These are phyloP conservation scores for Rhexocercosporidium sp. DNA, from an alignment of 2,329 filamentous ascomycete species.

Conservation along the genomic window DNA sequence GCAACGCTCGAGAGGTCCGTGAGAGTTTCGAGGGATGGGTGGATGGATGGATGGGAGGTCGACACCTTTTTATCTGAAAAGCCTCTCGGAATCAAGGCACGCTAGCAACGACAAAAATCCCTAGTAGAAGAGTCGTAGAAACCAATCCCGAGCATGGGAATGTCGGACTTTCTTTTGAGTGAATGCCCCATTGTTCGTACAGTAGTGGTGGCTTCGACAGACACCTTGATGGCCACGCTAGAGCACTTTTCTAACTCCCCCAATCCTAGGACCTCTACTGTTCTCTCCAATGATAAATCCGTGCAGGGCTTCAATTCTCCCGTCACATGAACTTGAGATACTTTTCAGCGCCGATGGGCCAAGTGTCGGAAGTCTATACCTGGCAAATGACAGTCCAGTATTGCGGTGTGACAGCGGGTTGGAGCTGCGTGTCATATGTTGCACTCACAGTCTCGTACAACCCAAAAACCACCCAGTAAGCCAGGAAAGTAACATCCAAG, in stretches of 20 bases:
- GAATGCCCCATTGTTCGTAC: not conserved
- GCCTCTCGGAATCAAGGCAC: not conserved
- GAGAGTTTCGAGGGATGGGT: not conserved
- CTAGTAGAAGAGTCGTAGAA: slow-evolving; percentile 1
- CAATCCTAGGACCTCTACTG: not conserved
- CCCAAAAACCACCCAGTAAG: not conserved
- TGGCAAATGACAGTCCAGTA: not conserved
- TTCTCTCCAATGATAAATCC: not conserved
- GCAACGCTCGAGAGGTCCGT: not conserved
- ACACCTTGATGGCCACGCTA: slow-evolving; percentile 30
- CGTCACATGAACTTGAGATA: not conserved
- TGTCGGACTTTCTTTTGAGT: not conserved
- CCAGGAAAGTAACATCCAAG: not conserved
- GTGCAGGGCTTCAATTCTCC: not conserved
- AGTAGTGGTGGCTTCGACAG: not conserved
- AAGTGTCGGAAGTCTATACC: not conserved
- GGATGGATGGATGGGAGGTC: not conserved
- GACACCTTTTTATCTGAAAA: slow-evolving; percentile 14
- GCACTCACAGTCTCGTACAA: not conserved
- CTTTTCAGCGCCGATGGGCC: not conserved
- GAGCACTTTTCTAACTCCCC: not conserved
- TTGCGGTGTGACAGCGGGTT: not conserved
- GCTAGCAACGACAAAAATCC: not conserved
- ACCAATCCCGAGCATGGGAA: slow-evolving; percentile 6
- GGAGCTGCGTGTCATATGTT: not conserved